These are phyloP conservation scores for Penicillium sp. DNA, from an alignment of 2,329 filamentous ascomycete species.

Conservation along the genomic window DNA sequence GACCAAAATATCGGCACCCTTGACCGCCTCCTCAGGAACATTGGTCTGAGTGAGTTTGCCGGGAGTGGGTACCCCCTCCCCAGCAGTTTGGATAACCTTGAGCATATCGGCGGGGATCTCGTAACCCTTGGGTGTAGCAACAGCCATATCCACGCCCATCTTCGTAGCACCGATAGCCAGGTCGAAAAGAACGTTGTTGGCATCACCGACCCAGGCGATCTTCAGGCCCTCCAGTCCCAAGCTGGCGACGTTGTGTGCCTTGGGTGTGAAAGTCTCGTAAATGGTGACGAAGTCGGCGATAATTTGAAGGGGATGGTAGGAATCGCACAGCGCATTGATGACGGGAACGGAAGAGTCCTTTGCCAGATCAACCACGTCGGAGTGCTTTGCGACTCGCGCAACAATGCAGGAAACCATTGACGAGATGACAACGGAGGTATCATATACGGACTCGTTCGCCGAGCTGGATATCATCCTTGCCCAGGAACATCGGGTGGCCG, in stretches of 20 bases:
- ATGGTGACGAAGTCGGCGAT: constrained; percentile 93
- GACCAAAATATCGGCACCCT: constrained; percentile 80
- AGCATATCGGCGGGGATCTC: constrained; percentile 72
- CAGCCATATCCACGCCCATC: constrained; percentile 76
- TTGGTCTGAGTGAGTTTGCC: constrained; percentile 70
- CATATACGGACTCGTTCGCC: constrained; percentile 91
- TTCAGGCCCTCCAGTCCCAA: constrained; percentile 78
- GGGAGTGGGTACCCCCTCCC: constrained; percentile 51
- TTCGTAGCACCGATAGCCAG: constrained; percentile 83
- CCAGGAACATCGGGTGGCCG: constrained; percentile 92
- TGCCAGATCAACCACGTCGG: constrained; percentile 66
- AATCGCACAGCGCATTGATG: constrained; percentile 82
- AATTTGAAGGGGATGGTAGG: constrained; percentile 89
- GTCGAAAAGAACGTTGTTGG: constrained; percentile 95
- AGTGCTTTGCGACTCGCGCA: constrained; percentile 69
- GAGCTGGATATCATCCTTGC: constrained; percentile 92
- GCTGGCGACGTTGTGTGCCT: constrained; percentile 35
- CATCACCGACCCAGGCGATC: constrained; percentile 92
- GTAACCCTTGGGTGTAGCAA: constrained; percentile 82
- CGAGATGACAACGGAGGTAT: constrained; percentile 88
- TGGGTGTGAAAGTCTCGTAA: constrained; percentile 64
- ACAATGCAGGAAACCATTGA: constrained; percentile 84
- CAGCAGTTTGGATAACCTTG: constrained; percentile 63
- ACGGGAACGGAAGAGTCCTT: constrained; percentile 71
- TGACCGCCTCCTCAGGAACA: constrained; percentile 76